Evolutionary conservation across 768 basidiomycete genomes (phyloP).

Genomic region (Glaciozyma martinii): DNA sequence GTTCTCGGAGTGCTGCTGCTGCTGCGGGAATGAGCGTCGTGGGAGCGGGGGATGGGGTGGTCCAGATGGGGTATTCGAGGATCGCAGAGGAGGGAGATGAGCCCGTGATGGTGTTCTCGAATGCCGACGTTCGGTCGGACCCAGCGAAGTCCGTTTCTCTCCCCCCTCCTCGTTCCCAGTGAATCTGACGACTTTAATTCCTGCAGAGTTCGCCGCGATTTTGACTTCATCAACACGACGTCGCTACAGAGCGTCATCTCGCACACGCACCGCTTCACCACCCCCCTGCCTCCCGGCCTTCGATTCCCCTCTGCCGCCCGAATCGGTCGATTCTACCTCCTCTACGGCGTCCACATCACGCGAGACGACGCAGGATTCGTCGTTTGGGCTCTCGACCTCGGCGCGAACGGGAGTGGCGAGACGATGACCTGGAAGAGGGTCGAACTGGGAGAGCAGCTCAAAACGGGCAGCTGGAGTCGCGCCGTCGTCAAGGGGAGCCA

Average conservation of each 20-base stretch:
- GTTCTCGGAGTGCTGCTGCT: background rate
- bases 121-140: background rate
- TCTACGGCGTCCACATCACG: background rate
- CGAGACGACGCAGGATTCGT: background rate
- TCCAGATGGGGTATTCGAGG: background rate
- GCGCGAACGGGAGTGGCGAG: background rate
- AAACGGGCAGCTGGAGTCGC: background rate
- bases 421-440: background rate
- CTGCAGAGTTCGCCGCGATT: background rate
- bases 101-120: background rate
- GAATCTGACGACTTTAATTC: background rate
- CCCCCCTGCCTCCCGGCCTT: background rate
- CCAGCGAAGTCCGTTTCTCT: background rate
- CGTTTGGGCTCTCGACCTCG: background rate
- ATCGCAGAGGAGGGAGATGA: background rate
- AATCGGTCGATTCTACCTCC: background rate
- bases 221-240: background rate
- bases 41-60: background rate
- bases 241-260: background rate
- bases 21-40: background rate
- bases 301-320: background rate
- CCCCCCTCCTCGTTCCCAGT: too few species aligned
- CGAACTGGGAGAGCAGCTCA: background rate
- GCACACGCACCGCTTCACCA: background rate
- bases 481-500: background rate